Evolutionary conservation across 2,329 filamentous ascomycete genomes (phyloP).

Genomic region (Alternaria arborescens): DNA sequence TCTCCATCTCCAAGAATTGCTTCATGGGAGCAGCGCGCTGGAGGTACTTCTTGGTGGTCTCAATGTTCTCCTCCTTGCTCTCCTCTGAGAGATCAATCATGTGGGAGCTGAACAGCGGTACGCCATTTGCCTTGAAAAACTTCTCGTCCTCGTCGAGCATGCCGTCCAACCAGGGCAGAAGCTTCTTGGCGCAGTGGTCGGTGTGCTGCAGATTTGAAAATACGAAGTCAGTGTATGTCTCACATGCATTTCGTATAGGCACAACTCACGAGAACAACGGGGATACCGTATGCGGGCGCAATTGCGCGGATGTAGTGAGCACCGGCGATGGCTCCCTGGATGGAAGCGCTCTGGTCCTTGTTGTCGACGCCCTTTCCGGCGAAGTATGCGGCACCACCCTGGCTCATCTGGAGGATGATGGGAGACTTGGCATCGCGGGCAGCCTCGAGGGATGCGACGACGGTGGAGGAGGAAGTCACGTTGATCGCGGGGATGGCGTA

Average conservation of each 20-base stretch:
- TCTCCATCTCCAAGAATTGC: slow-evolving; percentile 99
- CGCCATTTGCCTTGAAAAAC: slow-evolving; percentile 89
- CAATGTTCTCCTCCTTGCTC: slow-evolving; percentile 78
- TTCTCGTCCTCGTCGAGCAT: slow-evolving; percentile 86
- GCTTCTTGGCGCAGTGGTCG: slow-evolving; percentile 67
- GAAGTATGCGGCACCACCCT: slow-evolving; percentile 77
- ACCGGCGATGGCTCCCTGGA: slow-evolving; percentile 81
- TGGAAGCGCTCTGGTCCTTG: slow-evolving; percentile 80
- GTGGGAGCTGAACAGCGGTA: slow-evolving; percentile 71
- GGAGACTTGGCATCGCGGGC: slow-evolving; percentile 90
- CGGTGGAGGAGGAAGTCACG: slow-evolving; percentile 87
- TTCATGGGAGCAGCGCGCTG: slow-evolving; percentile 93
- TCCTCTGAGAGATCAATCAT: slow-evolving; percentile 97
- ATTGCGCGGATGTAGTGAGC: slow-evolving; percentile 92
- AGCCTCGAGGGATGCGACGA: slow-evolving; percentile 83
- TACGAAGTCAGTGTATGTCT: too few species aligned
- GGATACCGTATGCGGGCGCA: slow-evolving; percentile 86
- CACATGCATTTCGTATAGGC: too few species aligned
- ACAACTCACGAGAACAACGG: slow-evolving; percentile 65
- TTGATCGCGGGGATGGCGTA: slow-evolving; percentile 51
- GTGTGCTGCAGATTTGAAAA: slow-evolving; percentile 14
- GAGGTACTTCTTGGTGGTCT: slow-evolving; percentile 78
- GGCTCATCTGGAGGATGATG: slow-evolving; percentile 77
- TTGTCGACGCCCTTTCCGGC: slow-evolving; percentile 64
- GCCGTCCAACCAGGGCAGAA: slow-evolving; percentile 86